These are phyloP conservation scores for Choricystis sp. DNA, from an alignment of 139 green algal species.

Conservation along the genomic window DNA sequence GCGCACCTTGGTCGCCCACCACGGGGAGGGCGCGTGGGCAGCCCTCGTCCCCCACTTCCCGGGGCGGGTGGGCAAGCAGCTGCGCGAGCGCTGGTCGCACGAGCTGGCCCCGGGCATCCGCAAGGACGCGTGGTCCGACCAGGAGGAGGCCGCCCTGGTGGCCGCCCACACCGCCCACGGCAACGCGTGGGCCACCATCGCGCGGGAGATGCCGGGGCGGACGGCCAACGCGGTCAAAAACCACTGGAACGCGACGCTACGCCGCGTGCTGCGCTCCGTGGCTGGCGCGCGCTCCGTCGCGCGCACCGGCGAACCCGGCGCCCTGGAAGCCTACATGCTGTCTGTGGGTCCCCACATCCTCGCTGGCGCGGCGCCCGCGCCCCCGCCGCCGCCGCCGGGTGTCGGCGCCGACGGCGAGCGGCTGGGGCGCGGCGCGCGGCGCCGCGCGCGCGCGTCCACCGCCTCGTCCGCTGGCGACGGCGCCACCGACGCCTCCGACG, in stretches of 20 bases:
- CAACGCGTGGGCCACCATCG: constrained; percentile 38
- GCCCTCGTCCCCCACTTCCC: constrained; percentile 8
- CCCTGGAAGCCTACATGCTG: no score
- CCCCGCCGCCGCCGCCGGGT: no score
- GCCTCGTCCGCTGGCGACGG: no score
- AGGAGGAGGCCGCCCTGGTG: constrained; percentile 12
- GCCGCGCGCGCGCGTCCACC: not conserved
- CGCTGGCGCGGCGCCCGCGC: not conserved
- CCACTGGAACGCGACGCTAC: constrained; percentile 47
- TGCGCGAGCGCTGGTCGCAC: constrained; percentile 17
- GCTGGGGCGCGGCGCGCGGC: not conserved
- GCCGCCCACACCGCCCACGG: constrained; percentile 3
- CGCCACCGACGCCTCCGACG: no score
- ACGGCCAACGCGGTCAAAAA: constrained; percentile 69
- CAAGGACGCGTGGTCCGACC: constrained; percentile 8
- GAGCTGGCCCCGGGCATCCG: constrained; percentile 16
- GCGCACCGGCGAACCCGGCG: no score
- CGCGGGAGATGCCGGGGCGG: constrained; percentile 35
- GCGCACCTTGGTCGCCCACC: constrained; percentile 8
- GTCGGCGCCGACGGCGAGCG: not conserved
- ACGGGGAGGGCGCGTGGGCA: constrained; percentile 14
- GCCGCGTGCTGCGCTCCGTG: constrained; percentile 6
- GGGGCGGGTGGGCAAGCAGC: constrained; percentile 21
- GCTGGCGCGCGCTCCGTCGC: no score
- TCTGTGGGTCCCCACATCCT: not conserved